phyloP scores from a whole-genome alignment of 305 asterid genomes.

The Fraxinus dipetala region DNA sequence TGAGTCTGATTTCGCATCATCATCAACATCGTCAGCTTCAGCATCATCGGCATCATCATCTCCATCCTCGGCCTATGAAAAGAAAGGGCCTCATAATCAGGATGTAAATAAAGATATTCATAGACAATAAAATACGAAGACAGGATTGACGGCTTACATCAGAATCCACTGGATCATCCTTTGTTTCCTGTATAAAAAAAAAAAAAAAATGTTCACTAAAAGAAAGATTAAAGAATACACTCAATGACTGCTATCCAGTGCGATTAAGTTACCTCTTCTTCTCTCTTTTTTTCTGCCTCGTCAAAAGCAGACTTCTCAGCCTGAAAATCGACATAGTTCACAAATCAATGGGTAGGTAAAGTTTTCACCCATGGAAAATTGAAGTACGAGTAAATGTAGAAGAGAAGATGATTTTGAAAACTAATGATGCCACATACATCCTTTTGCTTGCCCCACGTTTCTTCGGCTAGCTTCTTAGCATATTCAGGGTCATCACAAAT shows the following conservation, averaged over 20 bases:
- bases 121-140: not conserved
- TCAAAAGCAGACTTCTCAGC: conserved; percentile 52
- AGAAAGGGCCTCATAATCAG: conserved; percentile 12
- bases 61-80: conserved; percentile 68
- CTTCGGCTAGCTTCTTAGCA: conserved; percentile 48
- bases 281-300: conserved; percentile 45
- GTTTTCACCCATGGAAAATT: not conserved
- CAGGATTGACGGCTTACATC: conserved; percentile 55
- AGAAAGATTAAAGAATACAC: not conserved
- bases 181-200: conserved; percentile 51
- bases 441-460: conserved; percentile 52
- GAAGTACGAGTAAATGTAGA: not conserved
- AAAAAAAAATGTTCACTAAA: not conserved
- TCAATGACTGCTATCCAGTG: not conserved
- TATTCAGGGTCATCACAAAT: conserved; percentile 46
- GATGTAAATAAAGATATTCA: not conserved
- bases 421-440: conserved; percentile 33
- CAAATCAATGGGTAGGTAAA: conserved; percentile 1
- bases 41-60: conserved; percentile 42
- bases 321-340: conserved; percentile 27
- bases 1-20: conserved; percentile 32
- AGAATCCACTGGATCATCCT: conserved; percentile 68
- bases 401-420: not conserved
- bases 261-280: conserved; percentile 35
- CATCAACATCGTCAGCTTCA: conserved; percentile 40